These are phyloP conservation scores for Cercospora sp. DNA, from an alignment of 2,329 filamentous ascomycete species.

Conservation along the genomic window DNA sequence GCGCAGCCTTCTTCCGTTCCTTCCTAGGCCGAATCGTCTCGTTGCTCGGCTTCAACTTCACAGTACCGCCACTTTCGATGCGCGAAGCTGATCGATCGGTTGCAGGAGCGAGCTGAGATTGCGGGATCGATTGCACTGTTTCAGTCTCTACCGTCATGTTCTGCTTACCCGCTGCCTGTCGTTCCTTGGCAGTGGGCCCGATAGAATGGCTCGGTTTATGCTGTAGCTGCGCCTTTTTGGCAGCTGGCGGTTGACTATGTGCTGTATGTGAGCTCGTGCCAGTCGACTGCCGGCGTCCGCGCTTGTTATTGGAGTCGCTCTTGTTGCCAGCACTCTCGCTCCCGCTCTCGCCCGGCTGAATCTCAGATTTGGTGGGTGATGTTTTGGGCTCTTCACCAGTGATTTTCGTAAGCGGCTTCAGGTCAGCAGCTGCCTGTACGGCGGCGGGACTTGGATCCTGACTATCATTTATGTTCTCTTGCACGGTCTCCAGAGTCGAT, in stretches of 20 bases:
- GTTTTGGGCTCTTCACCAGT: constrained; percentile 34
- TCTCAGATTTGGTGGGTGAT: constrained; percentile 35
- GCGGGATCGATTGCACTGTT: constrained; percentile 87
- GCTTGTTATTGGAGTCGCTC: constrained; percentile 44
- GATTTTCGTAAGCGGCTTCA: constrained; percentile 35
- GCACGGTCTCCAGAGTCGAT: constrained; percentile 80
- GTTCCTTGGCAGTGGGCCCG: constrained; percentile 58
- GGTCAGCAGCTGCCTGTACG: constrained; percentile 35
- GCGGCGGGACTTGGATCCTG: constrained; percentile 69
- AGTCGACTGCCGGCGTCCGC: constrained; percentile 37
- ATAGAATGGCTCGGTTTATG: constrained; percentile 45
- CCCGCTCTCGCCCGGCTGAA: constrained; percentile 55
- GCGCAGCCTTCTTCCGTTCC: constrained; percentile 77
- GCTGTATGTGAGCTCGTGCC: constrained; percentile 25
- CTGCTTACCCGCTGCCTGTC: constrained; percentile 71
- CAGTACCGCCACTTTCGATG: constrained; percentile 66
- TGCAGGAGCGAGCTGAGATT: constrained; percentile 67
- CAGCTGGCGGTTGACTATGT: constrained; percentile 40
- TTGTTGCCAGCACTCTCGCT: constrained; percentile 66
- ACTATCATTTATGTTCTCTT: constrained; percentile 46
- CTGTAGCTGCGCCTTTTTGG: constrained; percentile 67
- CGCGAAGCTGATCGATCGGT: constrained; percentile 60
- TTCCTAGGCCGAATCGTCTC: constrained; percentile 95
- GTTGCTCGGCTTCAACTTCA: constrained; percentile 85
- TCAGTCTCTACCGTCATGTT: constrained; percentile 99